phyloP scores from a whole-genome alignment of 2,329 filamentous ascomycete species.

The Zymoseptoria pseudotritici region DNA sequence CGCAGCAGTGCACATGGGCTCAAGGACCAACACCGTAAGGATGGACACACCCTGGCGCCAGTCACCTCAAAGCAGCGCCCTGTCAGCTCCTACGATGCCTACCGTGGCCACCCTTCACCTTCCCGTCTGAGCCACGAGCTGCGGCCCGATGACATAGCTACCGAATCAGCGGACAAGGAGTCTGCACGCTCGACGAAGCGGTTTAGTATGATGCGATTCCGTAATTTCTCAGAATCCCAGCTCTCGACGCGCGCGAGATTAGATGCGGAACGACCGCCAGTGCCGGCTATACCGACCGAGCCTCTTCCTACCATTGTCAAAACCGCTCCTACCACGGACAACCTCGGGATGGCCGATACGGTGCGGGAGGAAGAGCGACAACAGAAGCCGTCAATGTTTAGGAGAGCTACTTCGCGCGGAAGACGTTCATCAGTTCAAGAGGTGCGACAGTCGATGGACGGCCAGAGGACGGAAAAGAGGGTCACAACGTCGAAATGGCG shows the following conservation, averaged over 20 bases:
- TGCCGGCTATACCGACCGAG: constrained; percentile 34
- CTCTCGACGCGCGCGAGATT: constrained; percentile 61
- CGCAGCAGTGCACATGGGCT: neutral
- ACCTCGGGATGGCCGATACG: constrained; percentile 2
- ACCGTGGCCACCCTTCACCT: constrained; percentile 5
- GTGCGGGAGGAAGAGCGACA: constrained; percentile 7
- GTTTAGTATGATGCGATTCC: constrained; percentile 69
- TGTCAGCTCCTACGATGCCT: constrained; percentile 11
- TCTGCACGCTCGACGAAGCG: constrained; percentile 34
- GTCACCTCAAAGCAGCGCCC: constrained; percentile 5
- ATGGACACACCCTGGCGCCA: neutral
- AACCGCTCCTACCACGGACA: constrained; percentile 69
- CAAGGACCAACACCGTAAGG: neutral
- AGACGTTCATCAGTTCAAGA: constrained; percentile 4
- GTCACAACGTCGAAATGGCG: constrained; percentile 22
- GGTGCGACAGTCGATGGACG: constrained; percentile 15
- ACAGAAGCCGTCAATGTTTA: constrained; percentile 20
- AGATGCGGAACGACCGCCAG: constrained; percentile 45
- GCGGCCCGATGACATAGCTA: constrained; percentile 17
- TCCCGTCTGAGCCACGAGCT: constrained; percentile 23
- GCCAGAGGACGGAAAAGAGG: constrained; percentile 16
- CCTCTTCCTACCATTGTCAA: constrained; percentile 68
- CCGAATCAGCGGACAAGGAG: constrained; percentile 8
- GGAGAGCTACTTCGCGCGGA: constrained; percentile 18
- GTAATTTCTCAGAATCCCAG: constrained; percentile 89